Conservation (phyloP, 495 filamentous ascomycete genomes). For the Cryomyces minteri region DNA sequence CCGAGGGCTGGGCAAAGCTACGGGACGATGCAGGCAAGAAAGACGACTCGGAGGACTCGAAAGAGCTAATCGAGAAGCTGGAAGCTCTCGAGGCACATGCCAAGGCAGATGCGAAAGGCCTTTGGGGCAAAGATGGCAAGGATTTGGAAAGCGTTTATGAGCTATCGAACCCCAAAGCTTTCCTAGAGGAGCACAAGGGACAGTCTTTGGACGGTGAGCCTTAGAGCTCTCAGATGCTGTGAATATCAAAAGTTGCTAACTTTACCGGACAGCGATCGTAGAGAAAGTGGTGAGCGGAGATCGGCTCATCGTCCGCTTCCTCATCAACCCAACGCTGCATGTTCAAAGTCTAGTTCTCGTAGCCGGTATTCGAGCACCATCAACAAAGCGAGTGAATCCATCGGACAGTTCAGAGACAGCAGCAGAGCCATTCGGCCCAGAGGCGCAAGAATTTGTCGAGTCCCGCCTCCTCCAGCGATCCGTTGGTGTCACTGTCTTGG, state of each 20-base stretch:
- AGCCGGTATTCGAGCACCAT: constrained; percentile 73
- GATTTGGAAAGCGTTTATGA: constrained; percentile 65
- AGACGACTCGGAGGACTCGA: constrained; percentile 60
- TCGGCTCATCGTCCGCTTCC: constrained; percentile 65
- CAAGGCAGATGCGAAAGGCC: constrained; percentile 53
- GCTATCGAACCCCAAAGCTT: constrained; percentile 45
- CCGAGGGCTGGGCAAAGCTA: constrained; percentile 78
- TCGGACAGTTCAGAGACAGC: constrained; percentile 60
- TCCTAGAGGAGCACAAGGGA: constrained; percentile 62
- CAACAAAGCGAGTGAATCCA: constrained; percentile 61
- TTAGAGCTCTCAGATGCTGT: neutral
- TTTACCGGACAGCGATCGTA: constrained; percentile 30
- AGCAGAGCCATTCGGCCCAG: constrained; percentile 73
- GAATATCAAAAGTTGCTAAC: neutral
- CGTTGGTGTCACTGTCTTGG: constrained; percentile 62
- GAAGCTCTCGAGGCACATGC: constrained; percentile 64
- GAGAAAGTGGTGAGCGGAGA: constrained; percentile 87
- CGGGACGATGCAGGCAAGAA: constrained; percentile 81
- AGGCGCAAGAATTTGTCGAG: constrained; percentile 76
- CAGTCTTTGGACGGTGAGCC: constrained; percentile 22
- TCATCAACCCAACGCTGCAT: constrained; percentile 60
- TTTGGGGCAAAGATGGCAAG: constrained; percentile 44
- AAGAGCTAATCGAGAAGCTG: constrained; percentile 54
- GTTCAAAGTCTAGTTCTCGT: constrained; percentile 70
- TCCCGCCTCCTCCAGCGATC: constrained; percentile 66